These are phyloP conservation scores for Penicillium capsulatum DNA, from an alignment of 2,329 filamentous ascomycete genomes.

Conservation along the genomic window DNA sequence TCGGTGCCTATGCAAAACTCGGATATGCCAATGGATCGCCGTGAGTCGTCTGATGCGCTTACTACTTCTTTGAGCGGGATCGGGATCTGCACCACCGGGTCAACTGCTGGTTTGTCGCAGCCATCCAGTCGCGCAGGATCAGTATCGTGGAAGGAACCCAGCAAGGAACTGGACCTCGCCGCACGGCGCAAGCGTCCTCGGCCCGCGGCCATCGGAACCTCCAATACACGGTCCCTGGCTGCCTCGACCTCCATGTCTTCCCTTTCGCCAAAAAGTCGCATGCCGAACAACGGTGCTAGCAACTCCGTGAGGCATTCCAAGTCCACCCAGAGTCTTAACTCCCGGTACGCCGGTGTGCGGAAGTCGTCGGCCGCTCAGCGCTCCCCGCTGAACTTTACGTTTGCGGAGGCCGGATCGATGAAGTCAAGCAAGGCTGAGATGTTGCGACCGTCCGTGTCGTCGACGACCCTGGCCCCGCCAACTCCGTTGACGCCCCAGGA, in stretches of 20 bases:
- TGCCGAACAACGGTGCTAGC: conserved; percentile 30
- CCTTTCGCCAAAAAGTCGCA: conserved; percentile 39
- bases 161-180: conserved; percentile 45
- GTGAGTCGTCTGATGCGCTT: conserved; percentile 35
- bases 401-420: conserved; percentile 42
- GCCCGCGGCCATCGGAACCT: conserved; percentile 45
- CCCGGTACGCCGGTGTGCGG: conserved; percentile 45
- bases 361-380: conserved; percentile 45
- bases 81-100: conserved; percentile 30
- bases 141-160: conserved; percentile 33
- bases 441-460: conserved; percentile 34
- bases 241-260: conserved; percentile 41
- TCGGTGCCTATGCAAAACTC: conserved; percentile 25
- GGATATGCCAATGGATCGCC: conserved; percentile 27
- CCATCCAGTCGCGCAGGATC: conserved; percentile 25
- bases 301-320: conserved; percentile 46
- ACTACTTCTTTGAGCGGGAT: conserved; percentile 33
- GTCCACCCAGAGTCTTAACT: conserved; percentile 43
- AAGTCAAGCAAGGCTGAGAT: conserved; percentile 34
- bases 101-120: conserved; percentile 23
- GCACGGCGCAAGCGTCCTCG: conserved; percentile 45
- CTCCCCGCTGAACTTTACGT: conserved; percentile 46
- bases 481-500: conserved; percentile 44
- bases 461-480: conserved; percentile 38
- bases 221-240: conserved; percentile 35